These are phyloP conservation scores for Citrus sinensis DNA, from an alignment of 345 rosid genomes.

Conservation along the genomic window DVS_A1.0 CM039163.1:42383001-42383500, in stretches of 20 bases:
- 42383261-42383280: conserved; percentile 83
- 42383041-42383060: conserved; percentile 73
- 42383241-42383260: conserved; percentile 57
- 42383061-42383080: conserved; percentile 68
- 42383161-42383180: conserved; percentile 58
- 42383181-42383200: conserved; percentile 41
- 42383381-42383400: not conserved
- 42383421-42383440: not conserved
- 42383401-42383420: not conserved
- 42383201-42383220: conserved; percentile 84
- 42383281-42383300: conserved; percentile 76
- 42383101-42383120: conserved; percentile 78
- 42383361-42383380: not conserved
- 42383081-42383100: conserved; percentile 79
- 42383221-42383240: conserved; percentile 83
- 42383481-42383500: not conserved
- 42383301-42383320: conserved; percentile 19
- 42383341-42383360: not conserved
- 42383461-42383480: not conserved
- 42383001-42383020: conserved; percentile 59
- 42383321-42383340: not conserved
- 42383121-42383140: conserved; percentile 62
- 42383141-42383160: conserved; percentile 58
- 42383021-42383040: conserved; percentile 70
- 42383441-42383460: not conserved